Conservation (phyloP, 1,284 basidiomycete species). For the Phylloboletellus chloephorus region DNA sequence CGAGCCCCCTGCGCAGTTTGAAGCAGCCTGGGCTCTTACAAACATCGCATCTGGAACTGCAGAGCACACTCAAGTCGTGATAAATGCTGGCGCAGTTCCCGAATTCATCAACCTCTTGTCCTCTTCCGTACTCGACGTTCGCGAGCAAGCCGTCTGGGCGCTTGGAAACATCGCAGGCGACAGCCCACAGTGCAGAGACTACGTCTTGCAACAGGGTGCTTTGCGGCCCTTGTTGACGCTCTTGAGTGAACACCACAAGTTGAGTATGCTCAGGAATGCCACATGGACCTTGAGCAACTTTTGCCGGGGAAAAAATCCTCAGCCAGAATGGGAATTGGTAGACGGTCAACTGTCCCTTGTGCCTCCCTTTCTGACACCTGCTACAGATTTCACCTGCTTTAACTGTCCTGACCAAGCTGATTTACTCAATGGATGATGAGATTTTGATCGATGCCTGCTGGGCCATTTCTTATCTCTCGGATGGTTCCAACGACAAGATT, state of each 20-base stretch:
- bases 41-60: constrained; percentile 99
- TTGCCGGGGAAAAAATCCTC: constrained; percentile 93
- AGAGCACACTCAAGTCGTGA: constrained; percentile 97
- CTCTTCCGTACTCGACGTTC: constrained; percentile 84
- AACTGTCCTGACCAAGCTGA: constrained; percentile 93
- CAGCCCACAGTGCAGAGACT: constrained; percentile 90
- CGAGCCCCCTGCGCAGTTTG: constrained; percentile 63
- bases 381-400: constrained; percentile 91
- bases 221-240: constrained; percentile 67
- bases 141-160: constrained; percentile 97
- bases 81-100: constrained; percentile 92
- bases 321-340: constrained; percentile 92
- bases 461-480: constrained; percentile 99
- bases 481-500: constrained; percentile 99
- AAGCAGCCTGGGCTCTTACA: constrained; percentile 98
- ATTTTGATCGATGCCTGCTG: constrained; percentile 99
- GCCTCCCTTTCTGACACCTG: constrained; percentile 13
- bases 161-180: constrained; percentile 96
- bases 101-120: constrained; percentile 93
- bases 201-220: constrained; percentile 76
- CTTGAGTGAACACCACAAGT: constrained; percentile 84
- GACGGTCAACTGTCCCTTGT: constrained; percentile 18
- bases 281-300: constrained; percentile 99
- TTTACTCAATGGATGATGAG: constrained; percentile 99
- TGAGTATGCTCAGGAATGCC: constrained; percentile 95